Evolutionary conservation across 2,329 filamentous ascomycete genomes (phyloP), one percentile per base, ranked within the genome.

Genomic region (Septoria petroselini): DNA sequence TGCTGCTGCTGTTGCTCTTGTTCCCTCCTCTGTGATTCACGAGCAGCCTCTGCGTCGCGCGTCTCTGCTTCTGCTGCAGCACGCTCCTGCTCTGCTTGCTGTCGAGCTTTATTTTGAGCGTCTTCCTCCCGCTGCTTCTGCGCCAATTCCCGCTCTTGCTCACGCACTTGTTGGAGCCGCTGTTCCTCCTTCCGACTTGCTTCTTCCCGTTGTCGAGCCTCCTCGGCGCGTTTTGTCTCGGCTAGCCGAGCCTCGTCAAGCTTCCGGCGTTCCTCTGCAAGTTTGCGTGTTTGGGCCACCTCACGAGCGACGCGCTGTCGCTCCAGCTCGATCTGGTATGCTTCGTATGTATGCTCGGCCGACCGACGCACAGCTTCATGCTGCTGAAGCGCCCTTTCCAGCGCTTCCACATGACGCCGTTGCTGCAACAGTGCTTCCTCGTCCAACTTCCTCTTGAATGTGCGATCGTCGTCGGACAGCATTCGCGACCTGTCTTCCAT

Each of bases 361-460:
- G 48, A 35, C n/a, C 38, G 48, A 17, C 53, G 53, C 3, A 57
- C 49, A 5, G 53, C 51, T 7, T 55, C 48, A 37, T 60, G 58
- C 29, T 57, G 47, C 14, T 44, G 48, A 9, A 55, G 42, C 11
- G 58, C 50, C 21, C 48, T 42, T 18, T 58, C 55, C 18, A 60
- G 48, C 11, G 55, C 55, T 37, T 54, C 50, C 9, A 55, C 49
- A 27, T 60, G 58, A 14, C 40, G 44, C n/a, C 46, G 48, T 42
- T 58, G 49, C 29, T 58, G 58, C 39, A 48, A 31, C 15, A 45
- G 42, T 6, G 51, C 27, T 17, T 52, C 48, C 23, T 58, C 51
- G 47, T 57, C 58, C 12, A 60, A 30, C 30, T 51, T 37, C 37
- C 48, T 45, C n/a, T 50, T 51, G 37, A 57, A 57, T 9, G 45